These are phyloP conservation scores for Ophiostoma angusticollis DNA, from an alignment of 2,329 filamentous ascomycete species.

Conservation along the genomic window DNA sequence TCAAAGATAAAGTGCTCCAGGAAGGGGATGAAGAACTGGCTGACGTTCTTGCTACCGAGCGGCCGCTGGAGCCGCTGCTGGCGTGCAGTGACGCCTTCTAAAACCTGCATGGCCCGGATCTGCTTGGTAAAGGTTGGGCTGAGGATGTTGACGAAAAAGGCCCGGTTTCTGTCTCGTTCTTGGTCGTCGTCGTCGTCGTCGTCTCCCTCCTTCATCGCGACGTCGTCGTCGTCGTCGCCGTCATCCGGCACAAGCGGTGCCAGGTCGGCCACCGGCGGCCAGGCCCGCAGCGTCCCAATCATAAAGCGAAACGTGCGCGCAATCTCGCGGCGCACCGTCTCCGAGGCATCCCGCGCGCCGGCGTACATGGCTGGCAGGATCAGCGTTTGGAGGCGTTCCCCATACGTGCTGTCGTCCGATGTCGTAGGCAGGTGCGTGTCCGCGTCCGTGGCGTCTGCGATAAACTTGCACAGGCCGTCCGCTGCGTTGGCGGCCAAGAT, in stretches of 20 bases:
- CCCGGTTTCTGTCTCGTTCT: constrained; percentile 36
- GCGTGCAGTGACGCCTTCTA: constrained; percentile 54
- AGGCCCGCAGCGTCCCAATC: constrained; percentile 55
- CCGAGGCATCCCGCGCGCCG: constrained; percentile 65
- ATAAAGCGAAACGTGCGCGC: constrained; percentile 68
- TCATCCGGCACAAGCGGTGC: constrained; percentile 47
- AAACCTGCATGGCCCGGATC: constrained; percentile 65
- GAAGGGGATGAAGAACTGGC: constrained; percentile 78
- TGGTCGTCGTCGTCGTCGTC: constrained; percentile 5
- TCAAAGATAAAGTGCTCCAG: constrained; percentile 92
- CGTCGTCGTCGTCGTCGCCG: not conserved
- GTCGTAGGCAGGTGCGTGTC: constrained; percentile 17
- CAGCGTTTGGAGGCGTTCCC: constrained; percentile 44
- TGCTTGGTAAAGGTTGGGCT: constrained; percentile 82
- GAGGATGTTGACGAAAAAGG: constrained; percentile 87
- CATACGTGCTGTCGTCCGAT: constrained; percentile 10
- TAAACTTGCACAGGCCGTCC: constrained; percentile 64
- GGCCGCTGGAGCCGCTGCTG: too few species aligned
- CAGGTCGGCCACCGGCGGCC: constrained; percentile 63
- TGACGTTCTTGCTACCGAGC: constrained; percentile 64
- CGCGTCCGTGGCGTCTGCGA: constrained; percentile 46
- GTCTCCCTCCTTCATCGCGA: not conserved
- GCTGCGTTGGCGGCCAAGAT: constrained; percentile 71
- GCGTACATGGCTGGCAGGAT: constrained; percentile 65
- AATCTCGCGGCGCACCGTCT: constrained; percentile 74